A percentile compares a stretch with the other conserved stretches of the same genome.
Evolutionary conservation across 176 grass and related monocot genomes (phyloP).

Genomic region (Musa troglodytarum): DNA sequence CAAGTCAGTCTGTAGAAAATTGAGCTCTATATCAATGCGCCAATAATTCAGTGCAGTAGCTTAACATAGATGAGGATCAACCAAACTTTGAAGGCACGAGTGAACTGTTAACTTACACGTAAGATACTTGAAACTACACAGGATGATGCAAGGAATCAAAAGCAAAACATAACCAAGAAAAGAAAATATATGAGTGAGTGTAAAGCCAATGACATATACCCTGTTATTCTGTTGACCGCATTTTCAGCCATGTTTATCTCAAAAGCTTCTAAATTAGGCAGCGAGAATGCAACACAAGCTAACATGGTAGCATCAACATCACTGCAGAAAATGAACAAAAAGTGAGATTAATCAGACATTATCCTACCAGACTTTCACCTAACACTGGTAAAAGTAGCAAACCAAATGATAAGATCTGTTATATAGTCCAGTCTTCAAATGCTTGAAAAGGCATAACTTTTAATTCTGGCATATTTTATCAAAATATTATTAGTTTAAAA

Average conservation of each 20-base stretch:
- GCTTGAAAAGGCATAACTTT: background rate
- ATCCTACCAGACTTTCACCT: background rate
- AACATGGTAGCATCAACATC: slow-evolving; percentile 69
- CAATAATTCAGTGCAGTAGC: background rate
- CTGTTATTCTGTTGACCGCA: slow-evolving; percentile 64
- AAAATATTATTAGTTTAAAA: too few species aligned
- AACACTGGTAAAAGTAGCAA: background rate
- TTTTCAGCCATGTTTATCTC: slow-evolving; percentile 45
- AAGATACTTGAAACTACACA: background rate
- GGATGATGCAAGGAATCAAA: slow-evolving; percentile 9
- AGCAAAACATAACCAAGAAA: background rate
- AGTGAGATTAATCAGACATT: slow-evolving; percentile 16
- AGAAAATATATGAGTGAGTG: background rate
- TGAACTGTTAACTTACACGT: background rate
- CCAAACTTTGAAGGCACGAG: background rate
- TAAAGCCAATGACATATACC: slow-evolving; percentile 34
- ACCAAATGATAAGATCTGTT: background rate
- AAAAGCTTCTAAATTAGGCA: slow-evolving; percentile 57
- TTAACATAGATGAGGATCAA: background rate
- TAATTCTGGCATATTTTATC: too few species aligned
- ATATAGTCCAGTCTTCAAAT: background rate
- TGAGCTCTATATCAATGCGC: background rate
- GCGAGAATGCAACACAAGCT: slow-evolving; percentile 77
- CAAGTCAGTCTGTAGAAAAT: background rate
- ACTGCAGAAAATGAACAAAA: slow-evolving; percentile 45